These are phyloP conservation scores for Leucogyrophana mollusca DNA, from an alignment of 768 basidiomycete species.

Conservation along the genomic window DNA sequence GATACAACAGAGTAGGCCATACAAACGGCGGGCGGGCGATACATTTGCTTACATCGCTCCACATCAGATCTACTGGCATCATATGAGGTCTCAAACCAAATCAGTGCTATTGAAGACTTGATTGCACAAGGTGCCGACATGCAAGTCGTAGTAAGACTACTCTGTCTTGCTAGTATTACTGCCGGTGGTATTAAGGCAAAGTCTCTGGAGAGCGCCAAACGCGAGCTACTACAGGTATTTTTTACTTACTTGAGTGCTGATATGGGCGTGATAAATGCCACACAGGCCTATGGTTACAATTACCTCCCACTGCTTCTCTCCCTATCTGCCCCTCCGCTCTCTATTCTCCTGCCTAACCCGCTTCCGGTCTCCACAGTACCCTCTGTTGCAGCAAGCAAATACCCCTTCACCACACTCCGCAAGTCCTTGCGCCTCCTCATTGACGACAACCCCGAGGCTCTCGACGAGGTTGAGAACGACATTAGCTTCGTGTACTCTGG, in stretches of 20 bases:
- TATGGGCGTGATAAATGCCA: slow-evolving; percentile 17
- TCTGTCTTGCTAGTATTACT: slow-evolving; percentile 85
- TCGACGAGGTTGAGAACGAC: slow-evolving; percentile 87
- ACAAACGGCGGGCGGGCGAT: too few relatives aligned
- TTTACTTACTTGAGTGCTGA: background rate
- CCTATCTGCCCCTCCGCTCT: slow-evolving; percentile 62
- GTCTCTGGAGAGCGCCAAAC: slow-evolving; percentile 81
- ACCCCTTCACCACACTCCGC: slow-evolving; percentile 70
- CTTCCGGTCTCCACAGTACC: slow-evolving; percentile 51
- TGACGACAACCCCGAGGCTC: slow-evolving; percentile 75
- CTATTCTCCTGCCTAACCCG: slow-evolving; percentile 65
- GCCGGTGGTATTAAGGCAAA: slow-evolving; percentile 86
- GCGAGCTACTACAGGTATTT: slow-evolving; percentile 81
- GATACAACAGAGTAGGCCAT: slow-evolving; percentile 84
- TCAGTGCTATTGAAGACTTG: slow-evolving; percentile 87
- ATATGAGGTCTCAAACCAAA: slow-evolving; percentile 78
- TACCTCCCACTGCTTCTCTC: slow-evolving; percentile 67
- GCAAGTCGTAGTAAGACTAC: slow-evolving; percentile 71
- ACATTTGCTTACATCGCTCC: too few relatives aligned
- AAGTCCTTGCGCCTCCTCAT: slow-evolving; percentile 90
- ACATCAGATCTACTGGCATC: slow-evolving; percentile 91
- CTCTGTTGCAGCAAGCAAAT: slow-evolving; percentile 47
- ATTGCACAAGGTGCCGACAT: slow-evolving; percentile 85
- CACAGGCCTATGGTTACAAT: slow-evolving; percentile 74
- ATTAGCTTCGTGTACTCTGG: slow-evolving; percentile 97